A percentile compares a stretch with the other conserved stretches of the same genome.
Evolutionary conservation across 192 early-diverging fungal species (phyloP).

Genomic region (Umbelopsis sp.): DNA sequence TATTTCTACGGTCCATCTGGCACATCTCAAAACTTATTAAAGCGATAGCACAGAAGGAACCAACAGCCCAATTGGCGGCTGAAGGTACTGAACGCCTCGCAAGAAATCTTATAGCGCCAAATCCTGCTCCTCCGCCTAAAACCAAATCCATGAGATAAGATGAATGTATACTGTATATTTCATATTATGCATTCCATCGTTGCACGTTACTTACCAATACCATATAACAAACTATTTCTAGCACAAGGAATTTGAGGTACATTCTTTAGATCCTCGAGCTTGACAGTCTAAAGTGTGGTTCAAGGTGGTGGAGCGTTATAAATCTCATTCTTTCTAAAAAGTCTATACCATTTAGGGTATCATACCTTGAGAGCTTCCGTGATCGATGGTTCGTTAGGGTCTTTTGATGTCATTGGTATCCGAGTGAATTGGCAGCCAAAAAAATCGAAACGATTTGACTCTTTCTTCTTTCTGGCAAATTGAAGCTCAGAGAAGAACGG

Average conservation of each 20-base stretch:
- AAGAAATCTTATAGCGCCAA: conserved; percentile 41
- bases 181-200: neutral
- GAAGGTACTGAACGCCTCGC: conserved; percentile 36
- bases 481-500: neutral
- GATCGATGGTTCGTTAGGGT: conserved; percentile 19
- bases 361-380: conserved; percentile 27
- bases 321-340: no score
- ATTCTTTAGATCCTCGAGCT: conserved; percentile 43
- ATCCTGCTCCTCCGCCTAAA: conserved; percentile 32
- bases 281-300: conserved; percentile 31
- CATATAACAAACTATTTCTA: conserved; percentile 43
- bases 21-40: conserved; percentile 38
- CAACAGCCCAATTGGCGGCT: conserved; percentile 47
- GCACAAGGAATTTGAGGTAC: conserved; percentile 45
- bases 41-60: conserved; percentile 36
- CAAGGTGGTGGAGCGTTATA: neutral
- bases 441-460: neutral
- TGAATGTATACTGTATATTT: neutral
- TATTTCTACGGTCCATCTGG: conserved; percentile 37
- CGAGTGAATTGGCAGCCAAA: neutral
- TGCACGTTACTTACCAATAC: conserved; percentile 34
- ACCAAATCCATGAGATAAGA: neutral
- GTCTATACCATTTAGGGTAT: neutral
- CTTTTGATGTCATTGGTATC: conserved; percentile 15
- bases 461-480: neutral